These are phyloP conservation scores for Brassica nigra DNA, from an alignment of 345 rosid species.

Conservation along the genomic window DNA sequence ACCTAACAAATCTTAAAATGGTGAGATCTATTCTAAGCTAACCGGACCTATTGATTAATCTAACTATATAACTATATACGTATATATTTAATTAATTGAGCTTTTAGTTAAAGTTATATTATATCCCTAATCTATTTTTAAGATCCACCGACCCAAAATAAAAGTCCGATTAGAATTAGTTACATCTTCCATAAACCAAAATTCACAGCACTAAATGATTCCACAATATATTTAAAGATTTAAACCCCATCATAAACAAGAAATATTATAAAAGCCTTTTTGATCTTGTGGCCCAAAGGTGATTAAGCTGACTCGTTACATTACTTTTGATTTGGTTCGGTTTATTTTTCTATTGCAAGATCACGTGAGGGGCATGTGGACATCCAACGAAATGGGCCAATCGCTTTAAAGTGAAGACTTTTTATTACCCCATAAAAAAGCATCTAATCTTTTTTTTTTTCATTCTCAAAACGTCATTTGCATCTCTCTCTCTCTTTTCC, in stretches of 20 bases:
- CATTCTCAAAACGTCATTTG: not conserved
- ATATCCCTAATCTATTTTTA: not conserved
- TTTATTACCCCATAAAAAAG: constrained; percentile 28
- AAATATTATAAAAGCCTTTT: constrained; percentile 9
- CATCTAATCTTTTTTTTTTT: constrained; percentile 9
- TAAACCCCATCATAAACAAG: not conserved
- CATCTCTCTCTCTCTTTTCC: not conserved
- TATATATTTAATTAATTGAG: not conserved
- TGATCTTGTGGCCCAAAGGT: constrained; percentile 15
- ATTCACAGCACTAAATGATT: not conserved
- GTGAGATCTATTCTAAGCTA: not conserved
- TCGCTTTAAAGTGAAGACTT: constrained; percentile 30
- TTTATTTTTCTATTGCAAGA: not conserved
- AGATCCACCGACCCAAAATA: not conserved
- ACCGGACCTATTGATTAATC: not conserved
- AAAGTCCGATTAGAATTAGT: not conserved
- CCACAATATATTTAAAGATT: not conserved
- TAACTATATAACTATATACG: not conserved
- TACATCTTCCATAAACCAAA: not conserved
- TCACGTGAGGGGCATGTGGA: constrained; percentile 41
- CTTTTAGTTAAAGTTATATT: not conserved
- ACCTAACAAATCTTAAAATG: not conserved
- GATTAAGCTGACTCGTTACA: not conserved
- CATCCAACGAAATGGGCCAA: constrained; percentile 29
- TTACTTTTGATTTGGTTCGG: not conserved